Evolutionary conservation across 768 basidiomycete species (phyloP).

Genomic region (Pisolithus orientalis): DNA sequence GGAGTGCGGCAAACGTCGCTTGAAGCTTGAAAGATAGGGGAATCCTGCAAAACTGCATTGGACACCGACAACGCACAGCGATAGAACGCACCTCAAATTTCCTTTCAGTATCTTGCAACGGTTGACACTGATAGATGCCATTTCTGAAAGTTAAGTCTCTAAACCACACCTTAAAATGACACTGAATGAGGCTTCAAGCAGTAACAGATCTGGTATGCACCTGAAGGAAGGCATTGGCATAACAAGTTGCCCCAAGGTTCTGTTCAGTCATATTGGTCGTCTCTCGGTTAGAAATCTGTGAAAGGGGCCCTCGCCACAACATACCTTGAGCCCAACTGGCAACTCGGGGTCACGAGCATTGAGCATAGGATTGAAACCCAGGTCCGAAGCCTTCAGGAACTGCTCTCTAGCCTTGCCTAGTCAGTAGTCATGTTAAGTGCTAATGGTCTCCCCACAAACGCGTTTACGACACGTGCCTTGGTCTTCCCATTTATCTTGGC

Average conservation of each 20-base stretch:
- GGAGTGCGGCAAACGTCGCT: slow-evolving; percentile 80
- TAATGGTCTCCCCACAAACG: slow-evolving; percentile 2
- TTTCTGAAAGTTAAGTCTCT: slow-evolving; percentile 75
- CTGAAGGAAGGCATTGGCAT: slow-evolving; percentile 93
- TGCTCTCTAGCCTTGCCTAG: slow-evolving; percentile 44
- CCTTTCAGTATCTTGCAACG: slow-evolving; percentile 42
- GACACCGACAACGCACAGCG: not conserved
- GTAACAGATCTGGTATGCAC: slow-evolving; percentile 31
- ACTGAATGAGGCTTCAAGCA: slow-evolving; percentile 2
- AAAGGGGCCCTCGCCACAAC: slow-evolving; percentile 5
- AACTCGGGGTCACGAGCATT: slow-evolving; percentile 43
- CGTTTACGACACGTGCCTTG: slow-evolving; percentile 42
- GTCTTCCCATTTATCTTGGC: slow-evolving; percentile 76
- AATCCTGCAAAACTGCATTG: slow-evolving; percentile 42
- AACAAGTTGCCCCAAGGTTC: slow-evolving; percentile 97
- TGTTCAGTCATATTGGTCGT: slow-evolving; percentile 45
- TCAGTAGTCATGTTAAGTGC: slow-evolving; percentile 10
- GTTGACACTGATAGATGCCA: slow-evolving; percentile 76
- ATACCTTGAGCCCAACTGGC: slow-evolving; percentile 76
- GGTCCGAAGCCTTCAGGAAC: slow-evolving; percentile 46
- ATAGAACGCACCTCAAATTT: slow-evolving; percentile 35
- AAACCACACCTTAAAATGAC: slow-evolving; percentile 72
- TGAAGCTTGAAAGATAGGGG: slow-evolving; percentile 75
- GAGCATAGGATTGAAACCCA: slow-evolving; percentile 51
- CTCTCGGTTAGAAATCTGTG: slow-evolving; percentile 1